A percentile compares a stretch with the other conserved stretches of the same genome.
Evolutionary conservation across 148 eudicot genomes (phyloP).

Genomic region (Spergularia marina): DNA sequence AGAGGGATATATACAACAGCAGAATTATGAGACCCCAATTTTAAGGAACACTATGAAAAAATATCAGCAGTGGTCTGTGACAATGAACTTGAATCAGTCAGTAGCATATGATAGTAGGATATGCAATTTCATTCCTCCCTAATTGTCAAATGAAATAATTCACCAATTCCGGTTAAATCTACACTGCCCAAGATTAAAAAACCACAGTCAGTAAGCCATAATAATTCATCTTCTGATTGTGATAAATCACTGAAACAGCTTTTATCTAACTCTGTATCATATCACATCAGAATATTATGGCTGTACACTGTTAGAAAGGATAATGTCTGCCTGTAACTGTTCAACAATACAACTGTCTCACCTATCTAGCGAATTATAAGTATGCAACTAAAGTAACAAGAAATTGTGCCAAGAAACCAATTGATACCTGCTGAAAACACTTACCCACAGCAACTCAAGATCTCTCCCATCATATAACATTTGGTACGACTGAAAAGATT

Average conservation of each 20-base stretch:
- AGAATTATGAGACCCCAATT: not conserved
- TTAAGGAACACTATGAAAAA: too few species aligned
- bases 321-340: not conserved
- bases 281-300: not conserved
- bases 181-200: too few species aligned
- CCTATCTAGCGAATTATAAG: not conserved
- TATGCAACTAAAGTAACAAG: not conserved
- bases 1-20: not conserved
- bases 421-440: not conserved
- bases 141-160: too few species aligned
- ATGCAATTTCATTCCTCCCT: too few species aligned
- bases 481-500: conserved; percentile 61
- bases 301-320: not conserved
- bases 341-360: conserved; percentile 6
- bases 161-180: too few species aligned
- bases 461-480: conserved; percentile 69
- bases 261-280: not conserved
- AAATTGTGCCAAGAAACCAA: not conserved
- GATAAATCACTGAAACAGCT: not conserved
- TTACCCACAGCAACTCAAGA: conserved; percentile 56
- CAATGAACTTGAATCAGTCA: too few species aligned
- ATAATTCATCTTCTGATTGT: too few species aligned
- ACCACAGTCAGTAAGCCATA: too few species aligned
- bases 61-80: too few species aligned
- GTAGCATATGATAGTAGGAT: too few species aligned